phyloP scores from a whole-genome alignment of 495 filamentous ascomycete species.

The Neurospora sp. region DNA sequence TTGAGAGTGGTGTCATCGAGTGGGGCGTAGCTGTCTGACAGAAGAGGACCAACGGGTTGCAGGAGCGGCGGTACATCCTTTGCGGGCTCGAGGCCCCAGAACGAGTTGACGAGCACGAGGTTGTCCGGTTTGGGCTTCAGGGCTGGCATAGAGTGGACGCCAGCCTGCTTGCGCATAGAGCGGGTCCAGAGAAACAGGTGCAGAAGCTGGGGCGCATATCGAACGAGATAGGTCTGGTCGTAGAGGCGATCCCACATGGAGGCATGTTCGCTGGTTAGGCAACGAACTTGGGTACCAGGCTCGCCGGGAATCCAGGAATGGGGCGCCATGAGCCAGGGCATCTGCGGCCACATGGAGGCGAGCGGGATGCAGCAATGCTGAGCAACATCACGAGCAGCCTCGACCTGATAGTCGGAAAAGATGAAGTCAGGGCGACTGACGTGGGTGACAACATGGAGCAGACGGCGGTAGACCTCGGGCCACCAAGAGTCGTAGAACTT shows the following conservation, averaged over 20 bases:
- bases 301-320: constrained; percentile 29
- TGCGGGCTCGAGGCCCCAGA: constrained; percentile 30
- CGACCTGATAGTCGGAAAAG: constrained; percentile 29
- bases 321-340: constrained; percentile 26
- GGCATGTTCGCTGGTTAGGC: constrained; percentile 25
- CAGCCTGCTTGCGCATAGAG: constrained; percentile 21
- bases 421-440: constrained; percentile 22
- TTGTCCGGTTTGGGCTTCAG: constrained; percentile 27
- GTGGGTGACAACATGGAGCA: constrained; percentile 14
- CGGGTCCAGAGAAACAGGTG: constrained; percentile 16
- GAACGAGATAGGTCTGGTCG: constrained; percentile 18
- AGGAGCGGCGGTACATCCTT: constrained; percentile 28
- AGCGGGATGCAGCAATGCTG: constrained; percentile 24
- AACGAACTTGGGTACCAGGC: constrained; percentile 27
- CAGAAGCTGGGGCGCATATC: constrained; percentile 14
- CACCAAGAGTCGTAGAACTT: constrained; percentile 29
- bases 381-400: constrained; percentile 26
- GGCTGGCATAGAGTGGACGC: constrained; percentile 16
- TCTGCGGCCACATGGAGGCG: constrained; percentile 27
- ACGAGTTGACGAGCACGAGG: constrained; percentile 31
- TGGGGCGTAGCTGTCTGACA: constrained; percentile 18
- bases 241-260: constrained; percentile 23
- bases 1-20: constrained; percentile 9
- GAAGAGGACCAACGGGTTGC: constrained; percentile 26
- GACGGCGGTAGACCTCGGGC: constrained; percentile 23